A percentile compares a stretch with the other conserved stretches of the same genome.
phyloP scores from a whole-genome alignment of 176 grass and related monocot species.

The Oryza glaberrima region DNA sequence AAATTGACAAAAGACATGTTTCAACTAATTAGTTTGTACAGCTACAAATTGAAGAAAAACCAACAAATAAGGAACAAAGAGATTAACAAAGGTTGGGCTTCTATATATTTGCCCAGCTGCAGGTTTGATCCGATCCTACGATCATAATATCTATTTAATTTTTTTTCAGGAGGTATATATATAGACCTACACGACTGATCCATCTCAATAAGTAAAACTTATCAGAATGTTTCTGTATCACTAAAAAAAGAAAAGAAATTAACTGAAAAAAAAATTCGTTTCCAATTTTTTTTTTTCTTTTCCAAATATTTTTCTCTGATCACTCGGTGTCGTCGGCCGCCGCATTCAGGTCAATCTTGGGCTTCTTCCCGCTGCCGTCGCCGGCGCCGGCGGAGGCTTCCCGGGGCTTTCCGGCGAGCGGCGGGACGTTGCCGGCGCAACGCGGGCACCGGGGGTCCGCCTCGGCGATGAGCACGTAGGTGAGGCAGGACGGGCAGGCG shows the following conservation, averaged over 20 bases:
- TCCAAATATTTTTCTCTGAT: neutral
- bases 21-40: constrained; percentile 21
- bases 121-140: constrained; percentile 36
- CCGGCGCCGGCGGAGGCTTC: neutral
- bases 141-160: constrained; percentile 16
- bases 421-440: constrained; percentile 50
- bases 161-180: neutral
- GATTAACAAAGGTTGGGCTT: constrained; percentile 13
- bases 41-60: neutral
- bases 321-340: constrained; percentile 54
- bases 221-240: neutral
- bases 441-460: constrained; percentile 62
- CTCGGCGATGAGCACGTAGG: constrained; percentile 66
- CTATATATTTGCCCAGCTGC: constrained; percentile 28
- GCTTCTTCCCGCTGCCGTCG: constrained; percentile 46
- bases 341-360: constrained; percentile 59
- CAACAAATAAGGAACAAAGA: constrained; percentile 31
- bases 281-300: neutral
- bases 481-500: constrained; percentile 70
- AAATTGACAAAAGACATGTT: neutral
- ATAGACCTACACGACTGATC: constrained; percentile 3
- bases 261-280: constrained; percentile 6
- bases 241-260: constrained; percentile 16
- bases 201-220: neutral
- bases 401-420: constrained; percentile 7